phyloP scores from a whole-genome alignment of 805 yeast species.

The Cyberlindnera sargentensis region DNA sequence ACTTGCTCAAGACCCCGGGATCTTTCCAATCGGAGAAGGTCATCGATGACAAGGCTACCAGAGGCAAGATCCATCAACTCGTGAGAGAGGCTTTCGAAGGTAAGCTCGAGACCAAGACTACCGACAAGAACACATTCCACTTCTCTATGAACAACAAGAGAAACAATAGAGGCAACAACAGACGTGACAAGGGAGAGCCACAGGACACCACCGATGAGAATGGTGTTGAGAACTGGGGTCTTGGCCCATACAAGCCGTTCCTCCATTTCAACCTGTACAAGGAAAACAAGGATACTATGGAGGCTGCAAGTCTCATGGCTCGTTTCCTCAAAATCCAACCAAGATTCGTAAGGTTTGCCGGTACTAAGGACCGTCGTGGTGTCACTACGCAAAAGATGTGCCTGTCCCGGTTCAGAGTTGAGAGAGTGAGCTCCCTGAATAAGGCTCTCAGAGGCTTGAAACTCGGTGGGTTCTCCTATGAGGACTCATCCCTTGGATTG shows the following conservation, averaged over 20 bases:
- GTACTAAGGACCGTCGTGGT: conserved; percentile 96
- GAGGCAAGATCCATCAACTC: conserved; percentile 75
- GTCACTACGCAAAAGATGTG: conserved; percentile 84
- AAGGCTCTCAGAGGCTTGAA: conserved; percentile 68
- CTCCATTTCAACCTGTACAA: conserved; percentile 79
- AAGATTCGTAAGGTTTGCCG: conserved; percentile 72
- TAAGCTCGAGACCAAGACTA: conserved; percentile 73
- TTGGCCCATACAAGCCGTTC: conserved; percentile 64
- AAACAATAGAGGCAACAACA: conserved; percentile 24
- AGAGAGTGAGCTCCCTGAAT: conserved; percentile 70
- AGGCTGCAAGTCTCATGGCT: conserved; percentile 70
- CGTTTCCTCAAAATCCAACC: conserved; percentile 71
- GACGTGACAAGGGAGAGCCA: conserved; percentile 30
- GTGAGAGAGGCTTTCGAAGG: conserved; percentile 68
- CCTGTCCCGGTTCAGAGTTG: conserved; percentile 60
- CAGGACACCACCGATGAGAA: conserved; percentile 31
- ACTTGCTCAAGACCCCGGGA: conserved; percentile 43
- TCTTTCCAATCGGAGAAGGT: conserved; percentile 46
- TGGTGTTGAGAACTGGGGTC: conserved; percentile 59
- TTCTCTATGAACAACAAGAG: conserved; percentile 44
- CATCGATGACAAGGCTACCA: conserved; percentile 59
- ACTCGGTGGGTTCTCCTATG: conserved; percentile 73
- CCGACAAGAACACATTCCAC: conserved; percentile 56
- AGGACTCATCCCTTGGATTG: conserved; percentile 51
- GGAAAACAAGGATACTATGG: conserved; percentile 97